These are phyloP conservation scores for Medicago lupulina DNA, from an alignment of 306 rosid genomes.

Conservation along the genomic window DNA sequence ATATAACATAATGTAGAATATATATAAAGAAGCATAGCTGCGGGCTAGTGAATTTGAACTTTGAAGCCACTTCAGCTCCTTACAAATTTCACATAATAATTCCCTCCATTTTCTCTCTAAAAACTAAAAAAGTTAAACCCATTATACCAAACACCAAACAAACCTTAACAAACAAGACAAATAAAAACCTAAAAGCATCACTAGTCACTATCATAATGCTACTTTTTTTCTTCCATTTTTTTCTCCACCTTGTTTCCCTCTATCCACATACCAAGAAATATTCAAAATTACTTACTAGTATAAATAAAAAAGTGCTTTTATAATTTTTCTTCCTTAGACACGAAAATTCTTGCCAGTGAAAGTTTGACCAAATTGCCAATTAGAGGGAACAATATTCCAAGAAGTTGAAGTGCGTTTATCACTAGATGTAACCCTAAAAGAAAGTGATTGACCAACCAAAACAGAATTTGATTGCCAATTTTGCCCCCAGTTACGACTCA, in stretches of 20 bases:
- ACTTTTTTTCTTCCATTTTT: slow-evolving; percentile 18
- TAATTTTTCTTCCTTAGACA: slow-evolving; percentile 33
- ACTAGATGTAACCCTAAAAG: slow-evolving; percentile 78
- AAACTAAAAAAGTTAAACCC: slow-evolving; percentile 12
- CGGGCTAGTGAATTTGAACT: slow-evolving; percentile 66
- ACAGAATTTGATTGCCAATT: slow-evolving; percentile 78
- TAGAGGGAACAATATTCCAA: slow-evolving; percentile 64
- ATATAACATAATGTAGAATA: not conserved
- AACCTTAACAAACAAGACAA: slow-evolving; percentile 4
- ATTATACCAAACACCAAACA: slow-evolving; percentile 32
- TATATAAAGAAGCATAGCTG: slow-evolving; percentile 49
- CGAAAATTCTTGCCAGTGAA: slow-evolving; percentile 77
- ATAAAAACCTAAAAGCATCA: slow-evolving; percentile 33
- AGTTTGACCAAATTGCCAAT: slow-evolving; percentile 89
- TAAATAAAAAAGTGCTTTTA: not conserved
- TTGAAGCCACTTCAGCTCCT: slow-evolving; percentile 74
- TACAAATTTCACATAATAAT: slow-evolving; percentile 29
- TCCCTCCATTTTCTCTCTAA: slow-evolving; percentile 39
- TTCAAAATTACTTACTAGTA: not conserved
- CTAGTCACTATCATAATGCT: slow-evolving; percentile 35
- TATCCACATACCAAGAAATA: slow-evolving; percentile 42
- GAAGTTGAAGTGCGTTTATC: slow-evolving; percentile 78
- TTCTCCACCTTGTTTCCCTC: slow-evolving; percentile 25
- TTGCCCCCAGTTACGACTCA: slow-evolving; percentile 95
- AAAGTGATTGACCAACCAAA: slow-evolving; percentile 79